These are phyloP conservation scores for Plectosphaerella sp. DNA, from an alignment of 2,329 filamentous ascomycete species.

Conservation along the genomic window DNA sequence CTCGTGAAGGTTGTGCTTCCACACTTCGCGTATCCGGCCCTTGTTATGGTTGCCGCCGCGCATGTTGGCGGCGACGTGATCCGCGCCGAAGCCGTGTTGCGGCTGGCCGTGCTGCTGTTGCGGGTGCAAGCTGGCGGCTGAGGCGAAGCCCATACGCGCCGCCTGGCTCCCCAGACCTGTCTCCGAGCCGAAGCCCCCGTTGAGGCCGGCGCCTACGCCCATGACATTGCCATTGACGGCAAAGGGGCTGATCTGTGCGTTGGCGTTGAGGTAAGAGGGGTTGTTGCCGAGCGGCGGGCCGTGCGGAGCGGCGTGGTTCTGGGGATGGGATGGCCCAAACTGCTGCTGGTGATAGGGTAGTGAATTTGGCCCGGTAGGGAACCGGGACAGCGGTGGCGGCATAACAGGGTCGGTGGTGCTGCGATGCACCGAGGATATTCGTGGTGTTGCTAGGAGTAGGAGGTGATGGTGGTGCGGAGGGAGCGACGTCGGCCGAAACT, in stretches of 20 bases:
- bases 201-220: constrained; percentile 53
- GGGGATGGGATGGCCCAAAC: constrained; percentile 49
- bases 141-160: constrained; percentile 80
- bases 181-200: constrained; percentile 43
- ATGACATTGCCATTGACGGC: constrained; percentile 53
- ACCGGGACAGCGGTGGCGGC: constrained; percentile 39
- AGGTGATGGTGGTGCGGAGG: constrained; percentile 2
- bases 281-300: constrained; percentile 57
- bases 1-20: constrained; percentile 85
- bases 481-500: neutral
- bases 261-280: constrained; percentile 67
- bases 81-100: constrained; percentile 16
- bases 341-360: constrained; percentile 41
- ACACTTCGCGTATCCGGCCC: constrained; percentile 89
- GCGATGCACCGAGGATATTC: neutral
- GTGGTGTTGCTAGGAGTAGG: constrained; percentile 1
- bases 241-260: constrained; percentile 65
- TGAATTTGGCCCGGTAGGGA: constrained; percentile 39
- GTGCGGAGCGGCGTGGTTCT: constrained; percentile 41
- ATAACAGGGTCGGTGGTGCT: constrained; percentile 19
- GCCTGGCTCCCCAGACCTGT: constrained; percentile 82
- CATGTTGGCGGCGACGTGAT: constrained; percentile 20
- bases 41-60: constrained; percentile 61
- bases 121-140: constrained; percentile 56
- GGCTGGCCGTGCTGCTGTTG: constrained; percentile 53